Conservation (phyloP, 192 early-diverging fungal genomes). For the Powellomyces hirtus region DNA sequence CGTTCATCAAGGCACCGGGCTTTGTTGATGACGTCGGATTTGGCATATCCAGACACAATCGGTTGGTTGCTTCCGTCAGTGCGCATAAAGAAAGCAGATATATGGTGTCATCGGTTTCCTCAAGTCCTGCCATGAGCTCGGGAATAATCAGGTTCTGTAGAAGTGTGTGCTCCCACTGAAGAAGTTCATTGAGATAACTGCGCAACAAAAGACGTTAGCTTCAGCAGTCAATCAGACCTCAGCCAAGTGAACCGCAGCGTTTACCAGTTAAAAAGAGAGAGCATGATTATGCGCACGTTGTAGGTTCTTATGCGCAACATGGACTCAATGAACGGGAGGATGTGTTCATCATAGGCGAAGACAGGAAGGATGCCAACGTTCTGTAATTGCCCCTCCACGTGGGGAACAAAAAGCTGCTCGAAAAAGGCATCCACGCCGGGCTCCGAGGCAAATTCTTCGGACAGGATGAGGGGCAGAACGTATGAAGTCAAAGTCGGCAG, state of each 20-base stretch:
- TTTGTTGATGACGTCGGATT: too few relatives aligned
- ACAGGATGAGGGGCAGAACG: constrained; percentile 35
- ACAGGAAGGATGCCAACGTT: constrained; percentile 21
- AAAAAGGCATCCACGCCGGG: constrained; percentile 33
- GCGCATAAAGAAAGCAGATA: constrained; percentile 15
- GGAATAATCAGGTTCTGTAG: constrained; percentile 12
- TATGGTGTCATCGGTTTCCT: constrained; percentile 5
- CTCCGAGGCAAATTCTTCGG: constrained; percentile 27
- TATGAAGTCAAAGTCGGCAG: constrained; percentile 29
- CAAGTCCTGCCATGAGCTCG: constrained; percentile 18
- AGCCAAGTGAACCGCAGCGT: neutral
- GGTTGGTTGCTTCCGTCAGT: neutral
- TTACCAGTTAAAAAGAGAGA: constrained; percentile 20
- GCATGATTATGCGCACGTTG: constrained; percentile 13
- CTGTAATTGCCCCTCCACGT: neutral
- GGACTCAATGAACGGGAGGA: constrained; percentile 39
- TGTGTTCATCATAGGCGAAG: constrained; percentile 12
- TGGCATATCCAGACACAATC: neutral
- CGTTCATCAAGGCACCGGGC: too few relatives aligned
- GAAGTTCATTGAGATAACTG: constrained; percentile 11
- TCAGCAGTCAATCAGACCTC: neutral
- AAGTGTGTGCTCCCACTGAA: constrained; percentile 13
- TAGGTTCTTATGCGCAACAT: constrained; percentile 5
- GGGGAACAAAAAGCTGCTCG: constrained; percentile 28
- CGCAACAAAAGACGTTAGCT: neutral